Conservation (phyloP, 2,329 filamentous ascomycete genomes). For the Fusarium pseudoanthophilum region DNA sequence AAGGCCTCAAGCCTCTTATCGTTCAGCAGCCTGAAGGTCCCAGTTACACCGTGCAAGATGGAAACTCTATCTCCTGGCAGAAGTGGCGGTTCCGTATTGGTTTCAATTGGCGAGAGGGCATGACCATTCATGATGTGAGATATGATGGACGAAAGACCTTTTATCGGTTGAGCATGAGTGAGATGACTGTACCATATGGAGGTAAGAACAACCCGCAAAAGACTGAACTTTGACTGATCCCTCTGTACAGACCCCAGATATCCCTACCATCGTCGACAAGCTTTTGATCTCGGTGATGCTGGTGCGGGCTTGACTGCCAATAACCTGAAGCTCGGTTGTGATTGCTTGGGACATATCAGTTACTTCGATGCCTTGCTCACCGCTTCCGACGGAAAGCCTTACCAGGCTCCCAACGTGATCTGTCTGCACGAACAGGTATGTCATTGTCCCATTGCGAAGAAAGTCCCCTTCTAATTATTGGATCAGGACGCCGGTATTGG, state of each 20-base stretch:
- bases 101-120: conserved; percentile 77
- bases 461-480: background rate
- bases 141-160: conserved; percentile 73
- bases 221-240: background rate
- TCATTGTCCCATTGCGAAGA: background rate
- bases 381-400: background rate
- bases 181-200: conserved; percentile 70
- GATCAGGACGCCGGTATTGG: conserved; percentile 71
- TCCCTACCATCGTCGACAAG: conserved; percentile 75
- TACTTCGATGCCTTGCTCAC: background rate
- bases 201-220: background rate
- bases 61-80: conserved; percentile 65
- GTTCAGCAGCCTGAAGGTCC: conserved; percentile 76
- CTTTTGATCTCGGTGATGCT: conserved; percentile 77
- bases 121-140: conserved; percentile 74
- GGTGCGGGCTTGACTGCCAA: conserved; percentile 75
- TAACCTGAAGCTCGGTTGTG: background rate
- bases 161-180: conserved; percentile 73
- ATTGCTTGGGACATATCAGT: conserved; percentile 57
- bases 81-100: conserved; percentile 77
- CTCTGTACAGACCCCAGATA: conserved; percentile 58
- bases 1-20: conserved; percentile 74
- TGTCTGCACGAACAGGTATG: conserved; percentile 69
- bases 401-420: conserved; percentile 65
- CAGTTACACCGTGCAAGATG: conserved; percentile 66